Conservation (phyloP, 2,329 filamentous ascomycete genomes). For the Aspergillus sp. region DNA sequence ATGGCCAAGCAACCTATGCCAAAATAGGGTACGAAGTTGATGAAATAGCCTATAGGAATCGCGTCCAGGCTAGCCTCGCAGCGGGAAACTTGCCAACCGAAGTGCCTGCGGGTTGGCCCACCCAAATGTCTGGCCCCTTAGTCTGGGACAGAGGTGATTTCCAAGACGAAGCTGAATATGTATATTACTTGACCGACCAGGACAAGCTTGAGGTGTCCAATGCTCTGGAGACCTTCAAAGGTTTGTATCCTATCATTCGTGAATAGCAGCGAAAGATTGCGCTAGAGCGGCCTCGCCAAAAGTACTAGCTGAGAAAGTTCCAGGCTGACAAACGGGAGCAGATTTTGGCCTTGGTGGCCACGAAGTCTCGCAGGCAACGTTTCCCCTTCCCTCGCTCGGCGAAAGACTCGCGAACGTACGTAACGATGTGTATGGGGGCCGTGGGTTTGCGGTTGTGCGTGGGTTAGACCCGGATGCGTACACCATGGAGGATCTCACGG, state of each 20-base stretch:
- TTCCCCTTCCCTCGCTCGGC: conserved; percentile 7
- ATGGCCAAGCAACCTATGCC: conserved; percentile 5
- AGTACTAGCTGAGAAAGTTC: not conserved
- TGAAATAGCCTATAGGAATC: conserved; percentile 15
- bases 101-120: conserved; percentile 13
- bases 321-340: conserved; percentile 1
- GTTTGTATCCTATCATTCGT: not conserved
- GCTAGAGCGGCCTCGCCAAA: not conserved
- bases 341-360: conserved; percentile 7
- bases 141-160: conserved; percentile 10
- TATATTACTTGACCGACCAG: conserved; percentile 11
- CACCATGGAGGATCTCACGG: conserved; percentile 11
- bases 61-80: conserved; percentile 10
- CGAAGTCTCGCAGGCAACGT: conserved; percentile 11
- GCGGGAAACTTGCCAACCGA: conserved; percentile 7
- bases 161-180: conserved; percentile 10
- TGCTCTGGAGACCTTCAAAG: conserved; percentile 12
- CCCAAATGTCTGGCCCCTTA: conserved; percentile 9
- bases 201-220: conserved; percentile 11
- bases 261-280: not conserved
- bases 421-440: conserved; percentile 11
- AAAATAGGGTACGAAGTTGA: conserved; percentile 14
- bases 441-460: conserved; percentile 13
- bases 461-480: conserved; percentile 12
- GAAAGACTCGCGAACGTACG: conserved; percentile 8